phyloP scores from a whole-genome alignment of 805 yeast genomes.

The Candida chilensis region DNA sequence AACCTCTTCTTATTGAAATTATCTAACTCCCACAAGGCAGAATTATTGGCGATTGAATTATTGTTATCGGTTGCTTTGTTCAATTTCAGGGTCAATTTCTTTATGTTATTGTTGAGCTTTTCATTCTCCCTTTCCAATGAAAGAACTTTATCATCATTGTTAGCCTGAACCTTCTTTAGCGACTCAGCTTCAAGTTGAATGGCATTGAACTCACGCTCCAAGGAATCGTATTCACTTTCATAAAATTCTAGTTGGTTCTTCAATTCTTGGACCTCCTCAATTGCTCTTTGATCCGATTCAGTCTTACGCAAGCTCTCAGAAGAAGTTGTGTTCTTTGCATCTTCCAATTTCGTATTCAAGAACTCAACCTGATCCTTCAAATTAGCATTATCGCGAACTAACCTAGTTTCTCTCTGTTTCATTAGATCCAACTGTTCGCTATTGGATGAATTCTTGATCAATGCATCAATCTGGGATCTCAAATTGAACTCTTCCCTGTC shows the following conservation, averaged over 20 bases:
- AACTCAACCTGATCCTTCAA: conserved; percentile 15
- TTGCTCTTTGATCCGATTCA: conserved; percentile 7
- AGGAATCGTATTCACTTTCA: conserved; percentile 15
- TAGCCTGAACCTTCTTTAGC: conserved; percentile 8
- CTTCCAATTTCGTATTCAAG: conserved; percentile 2
- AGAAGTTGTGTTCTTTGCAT: conserved; percentile 6
- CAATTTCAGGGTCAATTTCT: conserved; percentile 9
- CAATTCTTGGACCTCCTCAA: conserved; percentile 10
- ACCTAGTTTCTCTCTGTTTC: conserved; percentile 9
- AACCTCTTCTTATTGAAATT: conserved; percentile 10
- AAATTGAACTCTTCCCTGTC: conserved; percentile 11
- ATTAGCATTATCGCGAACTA: conserved; percentile 9
- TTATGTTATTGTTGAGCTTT: conserved; percentile 10
- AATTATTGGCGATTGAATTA: conserved; percentile 4
- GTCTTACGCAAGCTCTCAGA: conserved; percentile 4
- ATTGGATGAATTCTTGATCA: no score
- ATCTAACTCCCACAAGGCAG: conserved; percentile 14
- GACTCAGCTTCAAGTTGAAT: conserved; percentile 12
- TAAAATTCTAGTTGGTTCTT: conserved; percentile 15
- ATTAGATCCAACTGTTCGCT: conserved; percentile 12
- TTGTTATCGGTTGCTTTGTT: conserved; percentile 4
- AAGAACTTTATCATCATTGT: conserved; percentile 10
- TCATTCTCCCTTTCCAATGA: conserved; percentile 18
- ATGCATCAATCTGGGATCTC: conserved; percentile 12
- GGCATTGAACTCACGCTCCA: conserved; percentile 10